Conservation (phyloP, 2,329 filamentous ascomycete species). For the Cordyceps cicadae region DNA sequence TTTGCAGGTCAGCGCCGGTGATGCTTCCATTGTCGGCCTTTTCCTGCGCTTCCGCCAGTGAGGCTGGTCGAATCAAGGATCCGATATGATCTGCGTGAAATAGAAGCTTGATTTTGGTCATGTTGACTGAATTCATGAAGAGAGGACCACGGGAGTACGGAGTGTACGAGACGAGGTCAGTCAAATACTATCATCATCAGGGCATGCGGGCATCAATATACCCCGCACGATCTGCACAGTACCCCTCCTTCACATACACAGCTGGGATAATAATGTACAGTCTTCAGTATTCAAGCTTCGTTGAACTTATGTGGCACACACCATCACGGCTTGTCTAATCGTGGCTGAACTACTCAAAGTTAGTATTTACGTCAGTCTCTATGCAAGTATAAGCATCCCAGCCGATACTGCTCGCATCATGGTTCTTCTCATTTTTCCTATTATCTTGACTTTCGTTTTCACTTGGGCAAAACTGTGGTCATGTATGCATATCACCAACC, state of each 20-base stretch:
- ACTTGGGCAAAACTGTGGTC: not conserved
- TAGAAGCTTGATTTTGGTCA: conserved; percentile 29
- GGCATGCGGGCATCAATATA: not conserved
- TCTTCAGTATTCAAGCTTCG: not conserved
- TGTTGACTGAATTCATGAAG: not conserved
- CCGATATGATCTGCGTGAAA: conserved; percentile 68
- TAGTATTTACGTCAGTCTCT: not conserved
- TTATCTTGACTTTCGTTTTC: not conserved
- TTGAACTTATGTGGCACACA: not conserved
- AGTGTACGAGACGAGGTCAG: not conserved
- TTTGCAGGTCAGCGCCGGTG: conserved; percentile 36
- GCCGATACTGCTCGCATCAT: not conserved
- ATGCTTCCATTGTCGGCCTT: conserved; percentile 41
- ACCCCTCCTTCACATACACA: not conserved
- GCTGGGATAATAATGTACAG: not conserved
- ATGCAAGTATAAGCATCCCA: not conserved
- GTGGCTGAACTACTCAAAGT: not conserved
- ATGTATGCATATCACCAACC: not conserved
- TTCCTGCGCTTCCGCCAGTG: conserved; percentile 46
- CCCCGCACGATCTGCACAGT: not conserved
- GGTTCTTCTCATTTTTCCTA: too few relatives aligned
- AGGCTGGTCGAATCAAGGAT: conserved; percentile 57
- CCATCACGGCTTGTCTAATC: not conserved
- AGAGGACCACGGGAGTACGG: not conserved
- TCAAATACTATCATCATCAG: not conserved